Evolutionary conservation across 495 filamentous ascomycete genomes (phyloP).

Genomic region (Penicillium egyptiacum): DNA sequence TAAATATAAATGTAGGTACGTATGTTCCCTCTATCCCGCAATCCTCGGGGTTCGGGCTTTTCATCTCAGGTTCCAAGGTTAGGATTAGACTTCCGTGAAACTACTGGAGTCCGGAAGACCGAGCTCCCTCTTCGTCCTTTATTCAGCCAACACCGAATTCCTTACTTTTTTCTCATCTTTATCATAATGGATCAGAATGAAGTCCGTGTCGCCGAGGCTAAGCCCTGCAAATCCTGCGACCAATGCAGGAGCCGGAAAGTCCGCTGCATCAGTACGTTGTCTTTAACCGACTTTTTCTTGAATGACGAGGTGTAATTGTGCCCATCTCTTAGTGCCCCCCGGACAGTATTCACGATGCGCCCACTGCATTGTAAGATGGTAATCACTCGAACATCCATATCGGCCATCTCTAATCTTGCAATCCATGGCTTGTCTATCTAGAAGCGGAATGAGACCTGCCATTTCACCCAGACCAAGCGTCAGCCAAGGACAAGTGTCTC

Average conservation of each 20-base stretch:
- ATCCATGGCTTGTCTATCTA: background rate
- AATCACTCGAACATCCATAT: background rate
- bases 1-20: too few relatives aligned
- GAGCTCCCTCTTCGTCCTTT: too few relatives aligned
- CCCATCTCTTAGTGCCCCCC: too few relatives aligned
- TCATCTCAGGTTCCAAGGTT: too few relatives aligned
- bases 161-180: too few relatives aligned
- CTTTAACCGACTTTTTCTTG: background rate
- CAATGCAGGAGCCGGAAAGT: constrained; percentile 1
- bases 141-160: too few relatives aligned
- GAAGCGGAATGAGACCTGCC: background rate
- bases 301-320: too few relatives aligned
- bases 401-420: background rate
- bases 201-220: background rate
- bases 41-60: too few relatives aligned
- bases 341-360: background rate
- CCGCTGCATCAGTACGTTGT: background rate
- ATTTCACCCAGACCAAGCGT: background rate
- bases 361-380: background rate
- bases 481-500: background rate
- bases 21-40: too few relatives aligned
- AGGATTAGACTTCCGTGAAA: too few relatives aligned
- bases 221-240: constrained; percentile 1
- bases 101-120: too few relatives aligned
- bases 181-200: background rate